Conservation (phyloP, 2,329 filamentous ascomycete species). For the Phaeomoniella chlamydospora region DNA sequence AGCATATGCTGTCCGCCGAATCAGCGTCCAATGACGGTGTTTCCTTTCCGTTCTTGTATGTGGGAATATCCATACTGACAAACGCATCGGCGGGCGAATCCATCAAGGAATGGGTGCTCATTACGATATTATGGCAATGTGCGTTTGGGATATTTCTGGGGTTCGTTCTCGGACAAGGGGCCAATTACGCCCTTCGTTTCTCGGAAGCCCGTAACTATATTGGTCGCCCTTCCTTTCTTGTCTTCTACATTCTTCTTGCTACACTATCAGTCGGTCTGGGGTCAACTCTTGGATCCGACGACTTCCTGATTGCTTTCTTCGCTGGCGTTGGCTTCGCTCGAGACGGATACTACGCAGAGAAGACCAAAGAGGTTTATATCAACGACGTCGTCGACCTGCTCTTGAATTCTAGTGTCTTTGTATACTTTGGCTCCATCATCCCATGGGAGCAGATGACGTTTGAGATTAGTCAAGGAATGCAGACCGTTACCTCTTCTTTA, state of each 20-base stretch:
- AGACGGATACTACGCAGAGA: constrained; percentile 36
- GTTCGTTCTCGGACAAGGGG: constrained; percentile 28
- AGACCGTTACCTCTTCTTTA: not conserved
- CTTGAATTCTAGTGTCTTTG: constrained; percentile 40
- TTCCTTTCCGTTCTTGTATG: constrained; percentile 41
- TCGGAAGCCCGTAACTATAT: constrained; percentile 30
- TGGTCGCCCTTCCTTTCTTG: constrained; percentile 33
- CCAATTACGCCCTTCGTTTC: constrained; percentile 34
- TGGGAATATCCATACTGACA: constrained; percentile 32
- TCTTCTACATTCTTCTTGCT: constrained; percentile 42
- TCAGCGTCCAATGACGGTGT: constrained; percentile 40
- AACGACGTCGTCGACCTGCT: constrained; percentile 38
- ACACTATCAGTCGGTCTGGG: constrained; percentile 37
- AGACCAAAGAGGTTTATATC: constrained; percentile 29
- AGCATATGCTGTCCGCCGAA: constrained; percentile 37
- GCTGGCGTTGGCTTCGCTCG: constrained; percentile 40
- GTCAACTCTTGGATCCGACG: constrained; percentile 36
- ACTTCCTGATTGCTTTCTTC: constrained; percentile 43
- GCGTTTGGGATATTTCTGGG: constrained; percentile 31
- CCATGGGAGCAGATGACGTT: constrained; percentile 31
- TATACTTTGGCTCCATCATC: constrained; percentile 41
- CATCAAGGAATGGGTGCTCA: constrained; percentile 36
- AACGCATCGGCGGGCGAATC: constrained; percentile 21
- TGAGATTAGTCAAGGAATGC: not conserved
- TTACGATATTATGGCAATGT: constrained; percentile 42